Conservation (phyloP, 2,329 filamentous ascomycete species). For the Myriosclerotinia curreyana region DNA sequence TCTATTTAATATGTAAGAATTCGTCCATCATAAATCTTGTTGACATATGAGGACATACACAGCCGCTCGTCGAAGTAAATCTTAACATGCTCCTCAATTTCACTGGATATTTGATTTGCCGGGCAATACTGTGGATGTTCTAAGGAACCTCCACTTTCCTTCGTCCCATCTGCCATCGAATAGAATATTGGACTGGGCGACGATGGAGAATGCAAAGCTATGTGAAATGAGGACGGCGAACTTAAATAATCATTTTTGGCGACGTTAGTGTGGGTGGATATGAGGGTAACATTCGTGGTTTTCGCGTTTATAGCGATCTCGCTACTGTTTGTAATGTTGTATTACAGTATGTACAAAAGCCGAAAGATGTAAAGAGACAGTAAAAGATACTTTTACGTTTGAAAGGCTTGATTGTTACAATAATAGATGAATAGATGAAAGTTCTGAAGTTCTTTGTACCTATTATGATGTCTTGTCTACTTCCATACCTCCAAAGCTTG, state of each 20-base stretch:
- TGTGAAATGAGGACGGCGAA: slow-evolving; percentile 14
- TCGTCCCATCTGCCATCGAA: slow-evolving; percentile 12
- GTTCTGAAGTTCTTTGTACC: too few species aligned
- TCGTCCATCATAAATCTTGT: background rate
- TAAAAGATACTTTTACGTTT: too few species aligned
- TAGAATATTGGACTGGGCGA: background rate
- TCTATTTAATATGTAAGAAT: slow-evolving; percentile 42
- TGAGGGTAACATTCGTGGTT: background rate
- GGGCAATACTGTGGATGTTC: slow-evolving; percentile 6
- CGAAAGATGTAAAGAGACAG: too few species aligned
- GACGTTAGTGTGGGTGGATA: background rate
- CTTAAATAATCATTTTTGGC: slow-evolving; percentile 10
- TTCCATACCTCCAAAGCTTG: background rate
- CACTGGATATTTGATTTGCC: slow-evolving; percentile 8
- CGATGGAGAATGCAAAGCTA: slow-evolving; percentile 1
- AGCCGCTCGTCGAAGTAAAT: slow-evolving; percentile 20
- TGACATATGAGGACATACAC: slow-evolving; percentile 17
- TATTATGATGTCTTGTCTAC: background rate
- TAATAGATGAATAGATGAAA: too few species aligned
- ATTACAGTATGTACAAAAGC: too few species aligned
- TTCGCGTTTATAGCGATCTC: background rate
- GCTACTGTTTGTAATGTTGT: too few species aligned
- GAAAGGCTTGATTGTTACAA: too few species aligned
- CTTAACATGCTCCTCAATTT: slow-evolving; percentile 16
- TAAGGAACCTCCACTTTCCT: background rate